These are phyloP conservation scores for Tardiomyces digboiensis DNA, from an alignment of 1,139 yeast species.

Conservation along the genomic window DNA sequence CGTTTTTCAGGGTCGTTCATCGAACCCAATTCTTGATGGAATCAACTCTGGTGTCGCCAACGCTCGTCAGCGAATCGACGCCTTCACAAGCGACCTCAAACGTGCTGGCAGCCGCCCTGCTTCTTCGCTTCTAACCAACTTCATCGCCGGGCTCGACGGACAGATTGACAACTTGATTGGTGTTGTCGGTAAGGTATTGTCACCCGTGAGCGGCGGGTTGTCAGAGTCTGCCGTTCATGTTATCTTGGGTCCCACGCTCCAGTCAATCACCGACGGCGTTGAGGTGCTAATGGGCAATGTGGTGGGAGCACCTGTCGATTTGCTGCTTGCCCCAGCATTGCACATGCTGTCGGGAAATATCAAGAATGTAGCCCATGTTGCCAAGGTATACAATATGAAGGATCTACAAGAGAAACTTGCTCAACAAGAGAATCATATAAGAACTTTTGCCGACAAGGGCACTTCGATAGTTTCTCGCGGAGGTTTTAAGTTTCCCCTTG, in stretches of 20 bases:
- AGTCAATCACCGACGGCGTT: slow-evolving; percentile 23
- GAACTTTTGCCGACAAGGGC: background rate
- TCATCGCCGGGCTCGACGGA: slow-evolving; percentile 24
- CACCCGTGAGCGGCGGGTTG: slow-evolving; percentile 17
- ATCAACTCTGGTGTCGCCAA: slow-evolving; percentile 14
- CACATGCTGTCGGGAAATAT: background rate
- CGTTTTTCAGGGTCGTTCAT: slow-evolving; percentile 1
- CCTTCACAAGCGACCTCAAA: slow-evolving; percentile 15
- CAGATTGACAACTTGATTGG: slow-evolving; percentile 25
- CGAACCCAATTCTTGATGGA: slow-evolving; percentile 7
- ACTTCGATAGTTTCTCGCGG: too few relatives aligned
- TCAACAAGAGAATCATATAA: background rate
- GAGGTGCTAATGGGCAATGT: slow-evolving; percentile 19
- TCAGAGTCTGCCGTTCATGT: slow-evolving; percentile 17
- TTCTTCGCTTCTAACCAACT: slow-evolving; percentile 15
- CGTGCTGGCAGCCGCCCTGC: slow-evolving; percentile 15
- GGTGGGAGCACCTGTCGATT: slow-evolving; percentile 12
- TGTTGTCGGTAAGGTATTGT: slow-evolving; percentile 10
- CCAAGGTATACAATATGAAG: background rate
- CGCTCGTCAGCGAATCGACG: slow-evolving; percentile 18
- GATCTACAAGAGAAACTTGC: background rate
- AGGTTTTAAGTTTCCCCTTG: too few relatives aligned
- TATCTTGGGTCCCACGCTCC: slow-evolving; percentile 22
- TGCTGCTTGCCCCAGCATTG: slow-evolving; percentile 4
- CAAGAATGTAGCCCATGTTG: background rate